Base-by-base conservation (phyloP, 805 yeast genomes). In the Suhomyces sp. region DNA sequence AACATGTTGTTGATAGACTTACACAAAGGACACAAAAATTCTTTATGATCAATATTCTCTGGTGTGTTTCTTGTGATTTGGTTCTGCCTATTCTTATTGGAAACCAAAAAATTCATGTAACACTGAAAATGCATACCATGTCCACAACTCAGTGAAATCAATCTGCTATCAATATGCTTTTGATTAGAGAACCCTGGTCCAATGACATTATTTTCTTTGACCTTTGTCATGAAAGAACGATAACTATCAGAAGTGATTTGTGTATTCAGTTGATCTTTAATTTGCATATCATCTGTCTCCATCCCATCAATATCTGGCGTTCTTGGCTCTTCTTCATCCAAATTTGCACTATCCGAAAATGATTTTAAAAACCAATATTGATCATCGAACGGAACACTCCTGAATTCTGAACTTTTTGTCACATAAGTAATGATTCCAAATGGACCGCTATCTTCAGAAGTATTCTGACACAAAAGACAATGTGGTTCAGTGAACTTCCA, bases 91-190 rank as follows among this genome's bases (percentile, higher is more conserved):
- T 70, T 59, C 33, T 76, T 65, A 27, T 73, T 68, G n/a, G 81
- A 73, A 20, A 68, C 65, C 50, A 83, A 57, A 50, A 79, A 85
- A 39, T 79, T 78, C 35, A 76, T 58, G 50, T 81, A 83, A 54
- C 98, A 91, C 12, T 76, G 69, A 42, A 75, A 78, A 57, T 91
- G 98, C 81, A 91, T 83, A 2, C 95, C 95, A 60, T 91, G 98
- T 1, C 96, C 95, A 65, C 98, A 91, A 33, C 95, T 82, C 41
- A 79, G 74, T 3, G 82, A 68, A 1, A 83, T 72, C 6, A 74
- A 55, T 38, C 70, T 68, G 30, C 63, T 63, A 25, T 74, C 68
- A 25, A 62, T 60, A 27, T 52, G 53, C 14, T 56, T 56, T 13
- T 54, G 58, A 6, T 47, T 50, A 4, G 80, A 77, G 46, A 83